Conservation (phyloP, 768 basidiomycete species). For the Suillus paluster region DNA sequence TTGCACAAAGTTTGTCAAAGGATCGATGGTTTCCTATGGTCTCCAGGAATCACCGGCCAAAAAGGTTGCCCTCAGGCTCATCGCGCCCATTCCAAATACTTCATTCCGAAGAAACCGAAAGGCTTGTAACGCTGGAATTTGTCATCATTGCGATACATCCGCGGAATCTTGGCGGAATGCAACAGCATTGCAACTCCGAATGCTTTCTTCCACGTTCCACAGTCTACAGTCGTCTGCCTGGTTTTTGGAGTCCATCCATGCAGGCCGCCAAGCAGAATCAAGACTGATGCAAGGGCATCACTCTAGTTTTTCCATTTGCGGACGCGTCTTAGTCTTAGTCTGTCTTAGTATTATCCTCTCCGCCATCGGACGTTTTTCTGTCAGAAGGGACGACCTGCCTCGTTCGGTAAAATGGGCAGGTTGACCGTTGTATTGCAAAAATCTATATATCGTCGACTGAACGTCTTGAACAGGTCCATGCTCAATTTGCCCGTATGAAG, state of each 20-base stretch:
- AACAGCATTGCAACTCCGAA: neutral
- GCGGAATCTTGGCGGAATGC: too few species aligned
- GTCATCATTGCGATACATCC: neutral
- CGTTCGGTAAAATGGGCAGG: neutral
- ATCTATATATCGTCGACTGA: too few species aligned
- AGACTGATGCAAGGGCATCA: neutral
- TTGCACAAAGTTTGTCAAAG: neutral
- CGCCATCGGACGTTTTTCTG: too few species aligned
- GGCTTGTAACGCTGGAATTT: neutral
- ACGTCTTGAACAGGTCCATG: neutral
- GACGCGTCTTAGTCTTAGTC: neutral
- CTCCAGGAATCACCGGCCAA: neutral
- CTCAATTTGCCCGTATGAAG: neutral
- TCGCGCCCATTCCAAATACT: neutral
- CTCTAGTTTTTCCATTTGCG: neutral
- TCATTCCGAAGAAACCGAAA: neutral
- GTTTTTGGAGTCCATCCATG: neutral
- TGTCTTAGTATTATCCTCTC: too few species aligned
- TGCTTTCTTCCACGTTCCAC: neutral
- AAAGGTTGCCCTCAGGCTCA: neutral
- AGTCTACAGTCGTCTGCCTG: neutral
- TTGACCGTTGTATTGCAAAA: neutral
- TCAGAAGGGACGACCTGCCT: neutral
- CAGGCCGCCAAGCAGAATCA: neutral
- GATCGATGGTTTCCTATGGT: neutral